phyloP scores from a whole-genome alignment of 345 rosid species.

The Citrus medica region DNA sequence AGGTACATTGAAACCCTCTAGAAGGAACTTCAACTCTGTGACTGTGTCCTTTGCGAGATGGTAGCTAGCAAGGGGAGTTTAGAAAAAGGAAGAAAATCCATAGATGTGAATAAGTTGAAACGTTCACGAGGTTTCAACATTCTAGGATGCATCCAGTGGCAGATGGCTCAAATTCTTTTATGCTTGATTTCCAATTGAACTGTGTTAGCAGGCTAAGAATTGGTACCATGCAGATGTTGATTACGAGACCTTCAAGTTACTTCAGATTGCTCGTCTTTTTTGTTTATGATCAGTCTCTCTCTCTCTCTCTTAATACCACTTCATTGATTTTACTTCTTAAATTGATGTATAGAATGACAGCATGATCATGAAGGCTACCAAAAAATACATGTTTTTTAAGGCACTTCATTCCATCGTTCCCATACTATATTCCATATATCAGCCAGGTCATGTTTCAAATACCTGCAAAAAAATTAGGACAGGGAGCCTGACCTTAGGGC shows the following conservation, averaged over 20 bases:
- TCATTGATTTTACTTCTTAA: too few species aligned
- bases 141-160: conserved; percentile 8
- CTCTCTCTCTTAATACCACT: too few species aligned
- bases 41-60: conserved; percentile 32
- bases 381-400: too few species aligned
- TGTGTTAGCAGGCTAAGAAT: conserved; percentile 69
- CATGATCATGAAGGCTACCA: too few species aligned
- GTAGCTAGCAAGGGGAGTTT: conserved; percentile 81
- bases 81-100: conserved; percentile 52
- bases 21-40: too few species aligned
- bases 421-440: not conserved
- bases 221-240: conserved; percentile 98
- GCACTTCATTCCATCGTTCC: too few species aligned
- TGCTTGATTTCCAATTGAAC: conserved; percentile 83
- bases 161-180: conserved; percentile 65
- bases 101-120: conserved; percentile 38
- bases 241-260: conserved; percentile 78
- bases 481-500: not conserved
- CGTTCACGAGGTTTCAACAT: conserved; percentile 32
- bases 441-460: not conserved
- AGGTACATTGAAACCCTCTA: conserved; percentile 52
- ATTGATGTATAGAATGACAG: too few species aligned
- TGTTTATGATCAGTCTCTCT: not conserved
- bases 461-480: not conserved
- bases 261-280: conserved; percentile 57